Percentiles rank a stretch among this genome's conserved stretches.
Evolutionary conservation across 1,284 basidiomycete genomes (phyloP).

Genomic region (Cryptococcus hybrid): DNA sequence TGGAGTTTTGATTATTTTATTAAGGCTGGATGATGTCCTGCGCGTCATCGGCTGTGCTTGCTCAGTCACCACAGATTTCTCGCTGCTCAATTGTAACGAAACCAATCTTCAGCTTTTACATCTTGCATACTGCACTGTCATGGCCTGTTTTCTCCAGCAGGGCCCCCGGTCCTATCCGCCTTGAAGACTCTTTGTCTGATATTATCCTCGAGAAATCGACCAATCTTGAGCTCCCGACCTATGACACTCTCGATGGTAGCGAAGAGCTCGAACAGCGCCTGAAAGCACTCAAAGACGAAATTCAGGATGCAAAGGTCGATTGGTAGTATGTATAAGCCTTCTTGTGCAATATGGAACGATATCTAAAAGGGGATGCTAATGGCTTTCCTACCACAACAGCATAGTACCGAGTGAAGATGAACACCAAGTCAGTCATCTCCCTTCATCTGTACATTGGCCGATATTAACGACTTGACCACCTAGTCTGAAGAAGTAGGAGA

Average conservation of each 20-base stretch:
- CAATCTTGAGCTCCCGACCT: neutral
- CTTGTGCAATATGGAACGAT: neutral
- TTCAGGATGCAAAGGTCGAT: conserved; percentile 71
- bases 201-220: neutral
- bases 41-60: too few species aligned
- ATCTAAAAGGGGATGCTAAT: neutral
- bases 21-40: too few species aligned
- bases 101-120: too few species aligned
- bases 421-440: conserved; percentile 56
- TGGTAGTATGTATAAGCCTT: conserved; percentile 67
- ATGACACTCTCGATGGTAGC: conserved; percentile 4
- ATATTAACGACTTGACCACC: neutral
- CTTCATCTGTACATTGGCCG: neutral
- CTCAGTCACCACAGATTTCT: too few species aligned
- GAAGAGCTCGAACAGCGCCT: conserved; percentile 55
- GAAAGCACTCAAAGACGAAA: conserved; percentile 63
- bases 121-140: neutral
- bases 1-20: too few species aligned
- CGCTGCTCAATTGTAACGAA: too few species aligned
- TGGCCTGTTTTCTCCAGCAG: neutral
- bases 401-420: conserved; percentile 81
- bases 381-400: conserved; percentile 43
- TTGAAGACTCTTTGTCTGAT: neutral
- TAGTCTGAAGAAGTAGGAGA: conserved; percentile 76
- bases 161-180: too few species aligned